Base-by-base conservation (phyloP, 2,329 filamentous ascomycete genomes). In the Ambrosiella beaveri region DNA sequence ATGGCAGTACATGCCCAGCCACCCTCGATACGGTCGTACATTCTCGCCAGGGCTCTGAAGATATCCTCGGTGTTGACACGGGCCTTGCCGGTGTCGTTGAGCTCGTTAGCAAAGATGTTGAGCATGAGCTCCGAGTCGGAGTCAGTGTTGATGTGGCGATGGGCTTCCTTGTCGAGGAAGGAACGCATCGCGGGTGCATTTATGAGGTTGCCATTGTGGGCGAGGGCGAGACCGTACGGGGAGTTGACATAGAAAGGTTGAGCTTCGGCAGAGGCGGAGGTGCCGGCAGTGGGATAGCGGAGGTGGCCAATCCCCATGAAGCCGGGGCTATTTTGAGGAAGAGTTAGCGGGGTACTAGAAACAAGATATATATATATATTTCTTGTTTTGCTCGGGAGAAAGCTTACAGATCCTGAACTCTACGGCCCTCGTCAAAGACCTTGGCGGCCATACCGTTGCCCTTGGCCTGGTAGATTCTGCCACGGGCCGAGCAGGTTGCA, bases 201-300 rank as follows among this genome's bases (percentile, higher is more conserved):
- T 73, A 94, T 86, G 52, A 95, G 75, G 71, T 95, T 95, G 61
- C 90, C 89, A 66, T 95, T 95, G 71, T 93, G 84, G 19, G 84
- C 79, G 67, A 93, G 79, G 65, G 79, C 86, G 64, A 94, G 85
- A 53, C 88, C 88, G 67, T 88, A 93, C 1, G 87, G 88, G 59
- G 76, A 80, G 73, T 95, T 95, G 65, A 91, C 61, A 67, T 93
- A 95, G 70, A 96, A 95, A 0, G 90, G 90, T 70, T 95, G 89
- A 9, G 88, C 87, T 71, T 95, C 88, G 7, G 88, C 83, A 66
- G 69, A 71, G 59, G 73, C 75, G 63, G 84, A 86, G 68, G 84
- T 93, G 59, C 90, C 90, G 11, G 86, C 86, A 7, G 90, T 96
- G 9, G 90, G 90, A 70, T 96, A 96, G 68, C 90, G 78, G 64